Evolutionary conservation across 768 basidiomycete genomes (phyloP), one percentile per base, ranked within the genome.

Genomic region (Amanita thiersii): DNA sequence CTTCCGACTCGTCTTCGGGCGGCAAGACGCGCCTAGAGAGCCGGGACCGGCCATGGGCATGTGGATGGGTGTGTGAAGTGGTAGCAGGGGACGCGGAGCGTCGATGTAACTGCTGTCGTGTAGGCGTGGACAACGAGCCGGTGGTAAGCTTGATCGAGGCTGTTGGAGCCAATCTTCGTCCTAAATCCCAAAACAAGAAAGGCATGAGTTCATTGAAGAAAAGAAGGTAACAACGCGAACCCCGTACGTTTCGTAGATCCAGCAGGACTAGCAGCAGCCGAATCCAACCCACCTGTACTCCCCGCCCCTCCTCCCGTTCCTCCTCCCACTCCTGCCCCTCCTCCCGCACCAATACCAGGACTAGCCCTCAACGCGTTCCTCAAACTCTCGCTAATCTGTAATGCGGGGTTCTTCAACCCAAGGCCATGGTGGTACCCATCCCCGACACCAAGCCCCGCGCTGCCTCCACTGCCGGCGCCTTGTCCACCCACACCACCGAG

Each of bases 11-110:
- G 2, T 60, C 53, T 29, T 56, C 57, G 32, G 60, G 60, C 34
- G 65, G 57, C 42, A 67, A 55, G 19, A 68, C 64, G 45, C 69
- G 69, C 29, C 70, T 61, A 0, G 70, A 70, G n/a, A 73, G 60
- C 2, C 72, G 63, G 2, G 70, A 69, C n/a, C 62, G 63, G 17
- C 61, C 62, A 33, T 65, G 66, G 2, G 64, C 51, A 37, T 62
- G 60, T 1, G 59, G 45, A 24, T 55, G 51, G 2, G 61, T 47
- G 6, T 61, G 44, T 6, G 61, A 51, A 4, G 53, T 56, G 1
- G 63, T 63, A 1, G 64, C 58, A n/a, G 68, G 67, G 3, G 71
- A 71, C 1, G 68, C 63, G 2, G 71, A 68, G n/a, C 69, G 59
- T 14, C 62, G 23, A 53, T 63, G 19, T 26, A 2, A 33, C 9